These are phyloP conservation scores for Podospora anserina DNA, from an alignment of 495 filamentous ascomycete species.

Conservation along the genomic window DNA sequence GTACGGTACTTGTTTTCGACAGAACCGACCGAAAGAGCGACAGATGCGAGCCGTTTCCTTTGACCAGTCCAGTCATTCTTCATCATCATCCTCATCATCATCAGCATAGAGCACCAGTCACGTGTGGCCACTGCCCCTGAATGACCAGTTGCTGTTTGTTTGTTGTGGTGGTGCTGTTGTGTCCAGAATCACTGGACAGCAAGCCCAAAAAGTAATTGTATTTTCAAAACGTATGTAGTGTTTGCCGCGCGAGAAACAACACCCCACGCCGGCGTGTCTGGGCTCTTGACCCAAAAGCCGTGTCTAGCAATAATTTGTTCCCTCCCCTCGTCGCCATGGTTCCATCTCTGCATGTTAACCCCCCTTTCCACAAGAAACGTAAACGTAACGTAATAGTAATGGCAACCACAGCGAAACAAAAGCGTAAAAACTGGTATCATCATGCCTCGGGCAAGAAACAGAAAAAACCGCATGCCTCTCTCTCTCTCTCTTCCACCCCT, in stretches of 20 bases:
- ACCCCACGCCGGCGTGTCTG: slow-evolving; percentile 3
- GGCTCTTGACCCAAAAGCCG: slow-evolving; percentile 34
- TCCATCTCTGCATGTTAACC: slow-evolving; percentile 7
- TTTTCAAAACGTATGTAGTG: neutral
- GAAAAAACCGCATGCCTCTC: slow-evolving; percentile 14
- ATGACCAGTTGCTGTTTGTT: slow-evolving; percentile 14
- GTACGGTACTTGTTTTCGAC: neutral
- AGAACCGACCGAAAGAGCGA: neutral
- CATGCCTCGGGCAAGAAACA: slow-evolving; percentile 13
- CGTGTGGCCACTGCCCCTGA: neutral
- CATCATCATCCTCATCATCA: neutral
- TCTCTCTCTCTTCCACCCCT: neutral
- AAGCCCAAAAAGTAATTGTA: neutral
- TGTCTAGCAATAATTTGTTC: slow-evolving; percentile 20
- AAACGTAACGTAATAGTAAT: neutral
- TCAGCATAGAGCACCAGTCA: neutral
- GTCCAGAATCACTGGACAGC: neutral
- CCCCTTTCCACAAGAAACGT: neutral
- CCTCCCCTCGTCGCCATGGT: neutral
- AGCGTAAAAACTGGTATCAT: slow-evolving; percentile 14
- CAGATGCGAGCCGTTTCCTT: neutral
- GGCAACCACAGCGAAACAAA: neutral
- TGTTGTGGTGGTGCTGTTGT: neutral
- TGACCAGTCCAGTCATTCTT: neutral
- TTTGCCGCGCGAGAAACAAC: slow-evolving; percentile 1